Conservation (phyloP, 441 rosid genomes). For the Populus hybrid region DNA sequence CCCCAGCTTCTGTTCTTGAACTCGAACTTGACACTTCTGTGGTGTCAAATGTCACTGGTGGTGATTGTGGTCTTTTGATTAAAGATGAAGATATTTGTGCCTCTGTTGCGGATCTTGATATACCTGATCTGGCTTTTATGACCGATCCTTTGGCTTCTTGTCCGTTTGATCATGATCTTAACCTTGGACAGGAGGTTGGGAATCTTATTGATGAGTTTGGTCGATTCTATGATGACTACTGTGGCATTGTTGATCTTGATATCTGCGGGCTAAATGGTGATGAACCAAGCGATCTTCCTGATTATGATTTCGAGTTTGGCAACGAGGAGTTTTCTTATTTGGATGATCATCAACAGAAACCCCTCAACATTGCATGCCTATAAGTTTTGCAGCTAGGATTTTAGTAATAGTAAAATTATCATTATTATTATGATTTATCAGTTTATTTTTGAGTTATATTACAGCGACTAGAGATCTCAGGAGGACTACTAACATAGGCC, state of each 20-base stretch:
- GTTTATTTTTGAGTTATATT: slow-evolving; percentile 7
- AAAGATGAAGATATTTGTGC: slow-evolving; percentile 23
- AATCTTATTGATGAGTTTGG: slow-evolving; percentile 50
- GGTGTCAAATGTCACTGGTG: slow-evolving; percentile 31
- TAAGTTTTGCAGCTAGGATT: slow-evolving; percentile 85
- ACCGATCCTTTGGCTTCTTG: slow-evolving; percentile 38
- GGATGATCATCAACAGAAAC: slow-evolving; percentile 37
- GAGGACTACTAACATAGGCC: not conserved
- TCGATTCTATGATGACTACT: slow-evolving; percentile 43
- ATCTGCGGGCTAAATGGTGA: slow-evolving; percentile 44
- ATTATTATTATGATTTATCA: not conserved
- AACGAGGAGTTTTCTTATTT: slow-evolving; percentile 44
- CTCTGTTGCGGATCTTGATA: slow-evolving; percentile 40
- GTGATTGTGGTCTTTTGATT: slow-evolving; percentile 14
- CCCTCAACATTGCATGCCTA: slow-evolving; percentile 68
- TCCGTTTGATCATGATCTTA: slow-evolving; percentile 32
- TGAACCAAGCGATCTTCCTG: slow-evolving; percentile 75
- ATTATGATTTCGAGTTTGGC: slow-evolving; percentile 74
- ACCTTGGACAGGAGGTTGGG: slow-evolving; percentile 48
- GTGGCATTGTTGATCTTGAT: slow-evolving; percentile 50
- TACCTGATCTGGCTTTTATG: slow-evolving; percentile 44
- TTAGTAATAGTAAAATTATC: not conserved
- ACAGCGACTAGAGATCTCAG: slow-evolving; percentile 16
- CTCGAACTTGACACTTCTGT: slow-evolving; percentile 46
- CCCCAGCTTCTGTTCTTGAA: slow-evolving; percentile 34